These are phyloP conservation scores for Rhizoclosmatium globosum DNA, from an alignment of 192 early-diverging fungal species.

Conservation along the genomic window DNA sequence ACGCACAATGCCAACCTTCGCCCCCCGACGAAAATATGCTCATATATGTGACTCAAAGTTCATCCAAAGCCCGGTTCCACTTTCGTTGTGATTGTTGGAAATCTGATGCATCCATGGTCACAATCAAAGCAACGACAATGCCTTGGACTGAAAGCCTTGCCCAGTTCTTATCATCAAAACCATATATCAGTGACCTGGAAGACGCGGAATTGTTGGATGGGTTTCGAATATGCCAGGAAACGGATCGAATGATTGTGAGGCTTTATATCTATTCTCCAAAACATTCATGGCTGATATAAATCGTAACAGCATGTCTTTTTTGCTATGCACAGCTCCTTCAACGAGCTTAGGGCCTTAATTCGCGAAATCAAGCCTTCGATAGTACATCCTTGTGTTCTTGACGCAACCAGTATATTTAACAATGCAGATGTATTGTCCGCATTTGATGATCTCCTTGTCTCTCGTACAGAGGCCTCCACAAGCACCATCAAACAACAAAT, in stretches of 20 bases:
- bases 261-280: not conserved
- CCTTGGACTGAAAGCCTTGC: not conserved
- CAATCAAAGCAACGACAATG: slow-evolving; percentile 1
- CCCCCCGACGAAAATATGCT: not conserved
- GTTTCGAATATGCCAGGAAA: not conserved
- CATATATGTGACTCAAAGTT: not conserved
- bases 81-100: slow-evolving; percentile 7
- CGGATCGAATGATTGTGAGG: not conserved
- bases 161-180: not conserved
- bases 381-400: slow-evolving; percentile 13
- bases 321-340: slow-evolving; percentile 6
- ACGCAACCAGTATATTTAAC: not conserved
- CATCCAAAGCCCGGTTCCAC: not conserved
- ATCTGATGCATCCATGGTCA: not conserved
- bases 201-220: not conserved
- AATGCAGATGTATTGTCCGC: not conserved
- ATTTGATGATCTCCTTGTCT: not conserved
- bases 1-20: not conserved
- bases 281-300: not conserved
- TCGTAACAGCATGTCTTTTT: not conserved
- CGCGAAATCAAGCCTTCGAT: not conserved
- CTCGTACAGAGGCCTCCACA: not conserved
- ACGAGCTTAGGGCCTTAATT: not conserved
- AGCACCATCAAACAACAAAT: not conserved
- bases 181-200: not conserved